Conservation (phyloP, 1,284 basidiomycete species). For the Paramarasmius palmivorus region DNA sequence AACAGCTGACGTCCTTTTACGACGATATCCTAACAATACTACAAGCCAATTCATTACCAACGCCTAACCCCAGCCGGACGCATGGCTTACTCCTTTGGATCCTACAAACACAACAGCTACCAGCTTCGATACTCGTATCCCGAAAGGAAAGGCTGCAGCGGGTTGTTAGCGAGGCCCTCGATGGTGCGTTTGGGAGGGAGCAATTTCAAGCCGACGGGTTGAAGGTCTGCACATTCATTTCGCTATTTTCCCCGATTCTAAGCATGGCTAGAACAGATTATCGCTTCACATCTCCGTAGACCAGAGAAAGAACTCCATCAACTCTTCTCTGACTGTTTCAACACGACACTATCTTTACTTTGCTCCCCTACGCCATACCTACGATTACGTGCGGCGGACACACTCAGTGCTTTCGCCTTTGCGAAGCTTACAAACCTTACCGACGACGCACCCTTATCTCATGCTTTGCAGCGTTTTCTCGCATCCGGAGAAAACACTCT, state of each 20-base stretch:
- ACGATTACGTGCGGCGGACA: slow-evolving; percentile 39
- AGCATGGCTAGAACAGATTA: slow-evolving; percentile 31
- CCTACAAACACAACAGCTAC: slow-evolving; percentile 48
- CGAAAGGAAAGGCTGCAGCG: slow-evolving; percentile 27
- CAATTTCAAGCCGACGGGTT: slow-evolving; percentile 37
- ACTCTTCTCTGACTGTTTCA: slow-evolving; percentile 34
- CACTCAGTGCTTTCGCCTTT: slow-evolving; percentile 41
- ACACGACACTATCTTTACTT: slow-evolving; percentile 35
- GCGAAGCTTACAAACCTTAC: slow-evolving; percentile 25
- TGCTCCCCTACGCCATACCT: slow-evolving; percentile 29
- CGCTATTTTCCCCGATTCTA: slow-evolving; percentile 6
- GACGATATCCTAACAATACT: slow-evolving; percentile 33
- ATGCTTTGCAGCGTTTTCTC: neutral
- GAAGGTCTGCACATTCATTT: slow-evolving; percentile 32
- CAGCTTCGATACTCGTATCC: slow-evolving; percentile 33
- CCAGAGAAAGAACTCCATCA: slow-evolving; percentile 31
- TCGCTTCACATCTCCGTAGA: slow-evolving; percentile 37
- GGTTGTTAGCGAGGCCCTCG: slow-evolving; percentile 35
- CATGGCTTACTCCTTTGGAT: slow-evolving; percentile 48
- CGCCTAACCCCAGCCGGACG: slow-evolving; percentile 44
- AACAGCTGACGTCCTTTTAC: slow-evolving; percentile 44
- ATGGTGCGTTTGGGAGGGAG: slow-evolving; percentile 27
- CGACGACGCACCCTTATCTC: neutral
- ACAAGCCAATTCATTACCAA: slow-evolving; percentile 33
- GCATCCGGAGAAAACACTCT: neutral